phyloP scores from a whole-genome alignment of 495 filamentous ascomycete genomes.

The Mytilinidion resinicola region DNA sequence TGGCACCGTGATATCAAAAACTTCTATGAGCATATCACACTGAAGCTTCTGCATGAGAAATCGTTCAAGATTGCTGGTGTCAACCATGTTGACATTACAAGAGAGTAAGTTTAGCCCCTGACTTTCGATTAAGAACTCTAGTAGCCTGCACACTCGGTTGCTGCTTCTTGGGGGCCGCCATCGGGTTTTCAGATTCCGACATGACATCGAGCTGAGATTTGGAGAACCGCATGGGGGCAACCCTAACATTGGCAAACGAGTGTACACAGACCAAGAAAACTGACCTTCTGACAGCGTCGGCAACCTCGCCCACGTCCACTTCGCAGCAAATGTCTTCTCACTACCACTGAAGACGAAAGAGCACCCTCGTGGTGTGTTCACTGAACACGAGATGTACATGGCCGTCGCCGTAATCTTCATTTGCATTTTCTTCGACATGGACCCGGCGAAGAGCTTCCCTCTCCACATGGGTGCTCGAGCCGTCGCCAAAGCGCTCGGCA shows the following conservation, averaged over 20 bases:
- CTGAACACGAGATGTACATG: slow-evolving; percentile 72
- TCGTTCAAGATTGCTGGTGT: slow-evolving; percentile 51
- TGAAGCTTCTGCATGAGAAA: slow-evolving; percentile 57
- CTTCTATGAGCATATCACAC: slow-evolving; percentile 56
- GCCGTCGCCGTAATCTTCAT: slow-evolving; percentile 62
- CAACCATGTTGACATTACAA: slow-evolving; percentile 69
- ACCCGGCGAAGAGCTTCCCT: slow-evolving; percentile 47
- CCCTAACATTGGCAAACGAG: too few species aligned
- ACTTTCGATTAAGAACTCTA: not conserved
- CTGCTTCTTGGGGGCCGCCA: too few species aligned
- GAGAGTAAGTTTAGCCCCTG: slow-evolving; percentile 47
- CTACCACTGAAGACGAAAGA: slow-evolving; percentile 67
- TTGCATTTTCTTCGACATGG: slow-evolving; percentile 51
- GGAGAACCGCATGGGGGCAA: too few species aligned
- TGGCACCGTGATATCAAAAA: slow-evolving; percentile 49
- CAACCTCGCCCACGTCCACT: slow-evolving; percentile 65
- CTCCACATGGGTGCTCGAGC: slow-evolving; percentile 57
- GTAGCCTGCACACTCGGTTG: too few species aligned
- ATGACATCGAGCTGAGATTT: too few species aligned
- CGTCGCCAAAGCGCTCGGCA: slow-evolving; percentile 56
- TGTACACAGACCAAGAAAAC: too few species aligned
- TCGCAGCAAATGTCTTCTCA: slow-evolving; percentile 64
- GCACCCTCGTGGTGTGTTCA: slow-evolving; percentile 64
- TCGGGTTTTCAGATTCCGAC: too few species aligned
- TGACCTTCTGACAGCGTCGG: slow-evolving; percentile 44